Percentiles rank a stretch among this genome's conserved stretches.
Evolutionary conservation across 176 grass and related monocot genomes (phyloP).

Genomic region (Triticum monococcum): DNA sequence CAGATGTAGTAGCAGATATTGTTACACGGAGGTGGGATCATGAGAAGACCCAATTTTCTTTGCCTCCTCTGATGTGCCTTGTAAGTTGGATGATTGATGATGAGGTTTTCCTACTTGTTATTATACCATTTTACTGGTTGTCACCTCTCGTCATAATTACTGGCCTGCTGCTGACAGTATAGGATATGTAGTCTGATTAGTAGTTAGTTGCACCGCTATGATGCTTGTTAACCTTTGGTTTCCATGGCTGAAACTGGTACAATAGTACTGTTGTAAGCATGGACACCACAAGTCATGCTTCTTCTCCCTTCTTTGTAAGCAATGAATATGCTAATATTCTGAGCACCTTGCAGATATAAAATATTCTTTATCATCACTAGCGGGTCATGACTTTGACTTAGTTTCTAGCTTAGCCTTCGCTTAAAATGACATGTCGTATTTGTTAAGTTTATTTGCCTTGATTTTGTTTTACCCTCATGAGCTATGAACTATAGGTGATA

Average conservation of each 20-base stretch:
- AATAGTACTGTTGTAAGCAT: constrained; percentile 22
- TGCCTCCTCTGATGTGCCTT: constrained; percentile 86
- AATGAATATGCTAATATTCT: constrained; percentile 4
- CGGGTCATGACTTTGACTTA: not conserved
- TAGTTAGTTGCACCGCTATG: not conserved
- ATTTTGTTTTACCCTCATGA: not conserved
- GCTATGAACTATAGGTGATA: not conserved
- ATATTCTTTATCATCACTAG: not conserved
- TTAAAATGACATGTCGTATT: not conserved
- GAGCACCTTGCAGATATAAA: not conserved
- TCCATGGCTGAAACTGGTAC: constrained; percentile 9
- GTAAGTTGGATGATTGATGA: constrained; percentile 50
- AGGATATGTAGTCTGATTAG: constrained; percentile 3
- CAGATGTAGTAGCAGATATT: constrained; percentile 65
- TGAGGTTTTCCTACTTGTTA: not conserved
- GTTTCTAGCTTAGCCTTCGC: not conserved
- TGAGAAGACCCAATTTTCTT: constrained; percentile 69
- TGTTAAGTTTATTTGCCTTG: not conserved
- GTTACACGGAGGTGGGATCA: constrained; percentile 79
- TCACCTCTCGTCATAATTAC: not conserved
- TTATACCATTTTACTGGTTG: not conserved
- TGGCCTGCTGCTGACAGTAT: not conserved
- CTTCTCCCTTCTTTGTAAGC: not conserved
- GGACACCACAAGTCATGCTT: not conserved
- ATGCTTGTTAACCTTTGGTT: not conserved